A percentile compares a stretch with the other conserved stretches of the same genome.
These are phyloP conservation scores for Sclerotinia glacialis DNA, from an alignment of 2,329 filamentous ascomycete species.

Conservation along the genomic window DNA sequence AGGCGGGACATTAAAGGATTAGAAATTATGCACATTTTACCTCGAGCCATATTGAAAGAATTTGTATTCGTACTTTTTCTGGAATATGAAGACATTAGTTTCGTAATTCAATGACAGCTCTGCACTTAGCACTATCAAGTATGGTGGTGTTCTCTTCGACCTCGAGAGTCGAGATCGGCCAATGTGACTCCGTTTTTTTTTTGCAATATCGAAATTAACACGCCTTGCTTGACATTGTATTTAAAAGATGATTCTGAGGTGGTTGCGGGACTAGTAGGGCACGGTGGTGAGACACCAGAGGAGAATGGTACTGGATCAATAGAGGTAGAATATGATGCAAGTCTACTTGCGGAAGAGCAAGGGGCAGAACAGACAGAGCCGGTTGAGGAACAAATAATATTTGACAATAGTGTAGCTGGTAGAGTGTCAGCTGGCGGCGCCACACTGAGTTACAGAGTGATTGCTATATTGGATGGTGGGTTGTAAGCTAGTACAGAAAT, in stretches of 20 bases:
- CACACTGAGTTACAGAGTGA: neutral
- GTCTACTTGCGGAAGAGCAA: neutral
- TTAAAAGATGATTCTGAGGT: neutral
- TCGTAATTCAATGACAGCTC: neutral
- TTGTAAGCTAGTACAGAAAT: neutral
- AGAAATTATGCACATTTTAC: neutral
- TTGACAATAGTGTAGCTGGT: neutral
- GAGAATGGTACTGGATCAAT: neutral
- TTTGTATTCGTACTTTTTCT: neutral
- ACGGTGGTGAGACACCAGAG: neutral
- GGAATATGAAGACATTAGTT: neutral
- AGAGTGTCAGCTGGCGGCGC: neutral
- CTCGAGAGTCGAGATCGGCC: neutral
- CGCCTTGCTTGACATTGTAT: neutral
- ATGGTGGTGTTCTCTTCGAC: neutral
- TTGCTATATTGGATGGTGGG: neutral
- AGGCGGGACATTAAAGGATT: neutral
- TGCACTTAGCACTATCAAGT: neutral
- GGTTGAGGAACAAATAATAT: neutral
- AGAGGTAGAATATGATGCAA: neutral
- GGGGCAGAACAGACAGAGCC: neutral
- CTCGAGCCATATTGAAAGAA: neutral
- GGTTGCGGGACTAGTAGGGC: neutral
- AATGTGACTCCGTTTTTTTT: neutral
- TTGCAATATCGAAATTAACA: neutral